Base-by-base conservation (phyloP, 306 rosid species). In the Coriaria nepalensis region DNA sequence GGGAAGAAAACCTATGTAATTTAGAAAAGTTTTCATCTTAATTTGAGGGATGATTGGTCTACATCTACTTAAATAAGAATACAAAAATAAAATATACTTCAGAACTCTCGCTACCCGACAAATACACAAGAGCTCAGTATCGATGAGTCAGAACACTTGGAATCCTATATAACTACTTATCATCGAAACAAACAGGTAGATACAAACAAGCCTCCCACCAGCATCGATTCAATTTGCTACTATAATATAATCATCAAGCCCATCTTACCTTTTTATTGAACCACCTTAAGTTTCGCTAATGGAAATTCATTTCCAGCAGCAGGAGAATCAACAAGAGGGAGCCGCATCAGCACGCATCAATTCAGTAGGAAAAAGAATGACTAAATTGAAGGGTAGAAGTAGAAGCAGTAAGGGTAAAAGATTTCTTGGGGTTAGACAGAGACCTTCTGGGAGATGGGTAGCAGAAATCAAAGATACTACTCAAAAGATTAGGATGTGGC, bases 371-470 rank as follows among this genome's bases (percentile, higher is more conserved):
- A n/a, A n/a, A n/a, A 76, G 65, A 59, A 61, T 55, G 12, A 59
- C 73, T 2, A 84, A 64, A 50, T 64, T 63, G 59, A 83, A 68
- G 61, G 94, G 90, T 34, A 77, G 68, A 63, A 67, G 10, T 63
- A 64, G 73, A 65, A 73, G 64, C 57, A 68, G 45, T 32, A 53
- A 47, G 48, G 65, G 63, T 32, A 81, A 80, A 78, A 88, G 68
- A 53, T 81, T 88, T 68, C 86, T 88, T 40, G 97, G 97, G 2
- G 95, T 88, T 48, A 79, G 97, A 49, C 95, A 88, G 34, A 79
- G 97, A 37, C 93, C 97, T 40, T 88, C 97, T 7, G 97, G 97
- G n/a, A 78, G 97, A 74, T 88, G 96, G 96, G 96, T 88, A 10
- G 96, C 96, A 35, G 96, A 88, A 73, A 88, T 88, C 68, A 84